Conservation (phyloP, 345 rosid species). For the Sisymbrium irio region DNA sequence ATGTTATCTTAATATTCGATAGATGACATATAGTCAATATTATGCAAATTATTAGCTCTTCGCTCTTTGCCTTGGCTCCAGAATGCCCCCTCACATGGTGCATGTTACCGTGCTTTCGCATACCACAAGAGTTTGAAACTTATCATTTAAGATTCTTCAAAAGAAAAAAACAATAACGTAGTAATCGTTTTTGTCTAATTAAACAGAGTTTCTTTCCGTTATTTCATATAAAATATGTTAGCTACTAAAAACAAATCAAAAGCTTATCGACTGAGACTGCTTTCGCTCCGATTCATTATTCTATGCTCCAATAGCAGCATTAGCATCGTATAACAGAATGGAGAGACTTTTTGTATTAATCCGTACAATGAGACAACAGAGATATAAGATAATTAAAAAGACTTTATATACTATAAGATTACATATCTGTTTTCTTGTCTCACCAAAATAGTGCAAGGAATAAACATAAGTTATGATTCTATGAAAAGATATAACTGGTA, state of each 20-base stretch:
- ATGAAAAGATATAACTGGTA: background rate
- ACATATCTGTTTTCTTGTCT: background rate
- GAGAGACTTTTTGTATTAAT: background rate
- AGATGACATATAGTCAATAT: background rate
- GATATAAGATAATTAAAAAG: background rate
- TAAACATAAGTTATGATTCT: background rate
- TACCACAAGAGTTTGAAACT: background rate
- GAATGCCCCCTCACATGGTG: constrained; percentile 26
- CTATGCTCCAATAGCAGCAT: background rate
- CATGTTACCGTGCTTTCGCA: constrained; percentile 16
- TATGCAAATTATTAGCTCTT: constrained; percentile 6
- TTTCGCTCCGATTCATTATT: background rate
- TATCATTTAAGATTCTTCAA: background rate
- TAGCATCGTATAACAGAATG: background rate
- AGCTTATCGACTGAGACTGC: background rate
- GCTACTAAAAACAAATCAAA: background rate
- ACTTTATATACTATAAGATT: background rate
- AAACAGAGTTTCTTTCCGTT: background rate
- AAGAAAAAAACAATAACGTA: background rate
- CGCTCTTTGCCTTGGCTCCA: background rate
- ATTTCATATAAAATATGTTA: background rate
- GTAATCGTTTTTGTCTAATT: background rate
- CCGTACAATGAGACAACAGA: background rate
- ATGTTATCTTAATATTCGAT: background rate
- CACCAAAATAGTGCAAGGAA: background rate